Base-by-base conservation (phyloP, 805 yeast species). In the Pichia cephalocereana region DNA sequence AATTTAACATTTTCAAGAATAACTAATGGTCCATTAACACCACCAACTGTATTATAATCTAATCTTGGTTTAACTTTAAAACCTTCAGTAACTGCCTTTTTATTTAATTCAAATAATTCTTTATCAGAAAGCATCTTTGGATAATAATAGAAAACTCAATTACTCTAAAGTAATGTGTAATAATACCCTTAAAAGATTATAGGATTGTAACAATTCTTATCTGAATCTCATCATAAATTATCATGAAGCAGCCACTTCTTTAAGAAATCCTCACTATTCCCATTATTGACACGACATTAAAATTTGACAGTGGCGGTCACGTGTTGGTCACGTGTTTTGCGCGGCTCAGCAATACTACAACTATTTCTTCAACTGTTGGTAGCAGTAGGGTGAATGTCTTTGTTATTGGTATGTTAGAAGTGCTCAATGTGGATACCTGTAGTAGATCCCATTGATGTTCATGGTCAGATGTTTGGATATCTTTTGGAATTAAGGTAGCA, bases 1-100 rank as follows among this genome's bases (percentile, higher is more conserved):
- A 81, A 84, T 67, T 85, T 86, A 61, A 86, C 93, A 54, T 86
- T 83, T 65, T 86, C 91, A 57, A 86, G 71, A 58, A 86, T 90
- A 52, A 93, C 99, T 67, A 93, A 79, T 6, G 99, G 99, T 54
- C 99, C 99, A 69, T 95, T 93, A 62, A 93, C 95, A 68, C 98
- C 98, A 47, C 91, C 91, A 52, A 93, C 99, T 31, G 99, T 93
- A 74, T 93, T 93, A 71, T 93, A 93, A 61, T 83, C 85, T 60
- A 86, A 66, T 71, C 96, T 82, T 52, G 98, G 98, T 66, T 87
- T 83, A 63, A 90, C 82, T 54, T 86, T 82, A 74, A 89, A 89
- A 58, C 95, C 95, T 65, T 88, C 84, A 49, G 90, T 85, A 46
- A 83, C 97, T 43, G 98, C 97, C 66, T 80, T 80, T 67, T 88